Percentiles rank a stretch among this genome's conserved stretches.
Evolutionary conservation across 1,284 basidiomycete species (phyloP).

Genomic region (Takashimella koratensis): DNA sequence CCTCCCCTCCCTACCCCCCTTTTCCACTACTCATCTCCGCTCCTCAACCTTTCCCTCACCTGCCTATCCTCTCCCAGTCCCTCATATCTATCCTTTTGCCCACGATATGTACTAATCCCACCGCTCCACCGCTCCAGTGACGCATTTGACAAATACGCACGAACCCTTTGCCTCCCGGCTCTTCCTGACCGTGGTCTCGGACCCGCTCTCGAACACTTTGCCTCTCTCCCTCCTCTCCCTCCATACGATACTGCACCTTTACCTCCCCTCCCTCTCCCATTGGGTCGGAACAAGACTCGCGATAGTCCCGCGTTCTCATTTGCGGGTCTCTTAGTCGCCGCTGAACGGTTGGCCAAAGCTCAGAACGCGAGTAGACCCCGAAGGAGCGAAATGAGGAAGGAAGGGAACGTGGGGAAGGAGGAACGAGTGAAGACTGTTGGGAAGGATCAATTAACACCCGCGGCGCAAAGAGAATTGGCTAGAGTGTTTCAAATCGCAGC

Average conservation of each 20-base stretch:
- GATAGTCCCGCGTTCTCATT: constrained; percentile 66
- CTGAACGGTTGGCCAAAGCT: constrained; percentile 38
- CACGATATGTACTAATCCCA: background rate
- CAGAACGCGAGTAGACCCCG: background rate
- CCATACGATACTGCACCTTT: constrained; percentile 37
- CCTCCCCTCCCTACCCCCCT: too few relatives aligned
- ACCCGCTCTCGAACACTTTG: constrained; percentile 69
- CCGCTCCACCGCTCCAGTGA: constrained; percentile 54
- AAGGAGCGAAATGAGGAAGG: background rate
- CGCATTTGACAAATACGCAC: constrained; percentile 74
- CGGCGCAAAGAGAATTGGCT: constrained; percentile 53
- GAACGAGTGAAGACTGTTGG: constrained; percentile 1
- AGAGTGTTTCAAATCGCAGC: constrained; percentile 69
- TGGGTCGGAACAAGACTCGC: constrained; percentile 39
- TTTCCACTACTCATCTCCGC: too few relatives aligned
- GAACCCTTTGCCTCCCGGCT: constrained; percentile 64
- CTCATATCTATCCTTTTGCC: background rate
- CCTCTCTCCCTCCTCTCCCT: constrained; percentile 23
- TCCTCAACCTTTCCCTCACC: too few relatives aligned
- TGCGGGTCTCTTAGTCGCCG: constrained; percentile 64
- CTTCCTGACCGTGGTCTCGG: constrained; percentile 60
- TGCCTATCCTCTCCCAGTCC: background rate
- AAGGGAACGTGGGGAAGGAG: background rate
- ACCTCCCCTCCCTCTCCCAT: constrained; percentile 55
- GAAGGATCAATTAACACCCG: constrained; percentile 11